A percentile compares a stretch with the other conserved stretches of the same genome.
phyloP scores from a whole-genome alignment of 345 rosid species.

The Salix dunnii region DNA sequence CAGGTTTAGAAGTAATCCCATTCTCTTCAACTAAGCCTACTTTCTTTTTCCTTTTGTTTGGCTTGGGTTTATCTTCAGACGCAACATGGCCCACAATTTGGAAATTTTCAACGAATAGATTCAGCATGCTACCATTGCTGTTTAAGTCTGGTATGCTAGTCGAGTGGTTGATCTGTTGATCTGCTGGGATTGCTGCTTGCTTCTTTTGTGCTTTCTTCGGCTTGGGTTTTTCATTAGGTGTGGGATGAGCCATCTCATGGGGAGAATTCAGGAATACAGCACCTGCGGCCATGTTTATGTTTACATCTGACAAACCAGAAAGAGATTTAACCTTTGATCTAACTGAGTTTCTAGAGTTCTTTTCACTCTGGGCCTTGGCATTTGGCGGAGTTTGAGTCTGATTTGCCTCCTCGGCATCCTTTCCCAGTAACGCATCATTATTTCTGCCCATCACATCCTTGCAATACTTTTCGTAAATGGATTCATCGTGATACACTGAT shows the following conservation, averaged over 20 bases:
- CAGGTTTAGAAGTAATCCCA: conserved; percentile 22
- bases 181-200: conserved; percentile 9
- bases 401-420: conserved; percentile 17
- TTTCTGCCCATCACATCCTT: conserved; percentile 41
- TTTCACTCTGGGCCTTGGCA: conserved; percentile 32
- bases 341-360: conserved; percentile 24
- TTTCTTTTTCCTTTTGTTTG: conserved; percentile 29
- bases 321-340: conserved; percentile 32
- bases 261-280: conserved; percentile 21
- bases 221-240: conserved; percentile 8
- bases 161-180: conserved; percentile 20
- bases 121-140: conserved; percentile 24
- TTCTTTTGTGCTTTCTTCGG: conserved; percentile 17
- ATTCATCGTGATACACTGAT: conserved; percentile 58
- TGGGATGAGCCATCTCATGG: conserved; percentile 20
- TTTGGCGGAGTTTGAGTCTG: conserved; percentile 19
- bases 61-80: conserved; percentile 17
- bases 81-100: conserved; percentile 10
- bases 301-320: conserved; percentile 43
- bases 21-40: conserved; percentile 9
- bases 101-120: conserved; percentile 16
- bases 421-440: conserved; percentile 15
- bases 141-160: conserved; percentile 57
- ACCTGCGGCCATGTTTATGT: conserved; percentile 23
- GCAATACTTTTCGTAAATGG: conserved; percentile 52